Evolutionary conservation across 768 basidiomycete species (phyloP).

Genomic region (Rubroboletus satanas): DNA sequence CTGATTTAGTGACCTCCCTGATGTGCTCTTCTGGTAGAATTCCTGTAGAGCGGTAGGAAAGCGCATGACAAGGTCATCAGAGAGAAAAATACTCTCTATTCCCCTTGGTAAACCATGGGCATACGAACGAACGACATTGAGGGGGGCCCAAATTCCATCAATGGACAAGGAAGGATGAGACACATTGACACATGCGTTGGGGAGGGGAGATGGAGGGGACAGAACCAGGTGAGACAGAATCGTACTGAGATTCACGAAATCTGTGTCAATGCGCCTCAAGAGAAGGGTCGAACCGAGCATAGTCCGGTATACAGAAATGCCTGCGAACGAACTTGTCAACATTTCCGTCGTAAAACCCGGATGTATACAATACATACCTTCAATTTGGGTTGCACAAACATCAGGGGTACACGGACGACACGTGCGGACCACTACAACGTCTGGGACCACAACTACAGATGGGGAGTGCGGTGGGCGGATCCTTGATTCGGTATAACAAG

Average conservation of each 20-base stretch:
- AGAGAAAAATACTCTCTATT: slow-evolving; percentile 54
- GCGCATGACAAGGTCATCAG: slow-evolving; percentile 55
- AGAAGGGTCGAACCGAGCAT: slow-evolving; percentile 51
- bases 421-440: slow-evolving; percentile 56
- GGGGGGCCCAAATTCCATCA: slow-evolving; percentile 68
- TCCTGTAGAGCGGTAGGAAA: slow-evolving; percentile 63
- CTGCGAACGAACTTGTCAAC: slow-evolving; percentile 35
- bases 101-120: slow-evolving; percentile 23
- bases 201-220: slow-evolving; percentile 30
- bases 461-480: not conserved
- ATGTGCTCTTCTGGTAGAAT: slow-evolving; percentile 47
- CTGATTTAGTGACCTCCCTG: slow-evolving; percentile 47
- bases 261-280: slow-evolving; percentile 72
- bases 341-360: not conserved
- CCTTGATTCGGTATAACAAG: slow-evolving; percentile 2
- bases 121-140: slow-evolving; percentile 50
- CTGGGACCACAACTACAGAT: slow-evolving; percentile 5
- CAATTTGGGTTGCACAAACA: slow-evolving; percentile 64
- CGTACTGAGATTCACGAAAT: slow-evolving; percentile 66
- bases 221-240: slow-evolving; percentile 41
- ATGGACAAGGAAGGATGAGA: slow-evolving; percentile 51
- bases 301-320: slow-evolving; percentile 73
- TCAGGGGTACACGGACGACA: slow-evolving; percentile 59
- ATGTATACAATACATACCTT: slow-evolving; percentile 46
- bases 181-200: slow-evolving; percentile 48